Evolutionary conservation across 1,139 yeast species (phyloP).

Genomic region (Lodderomyces oxycetoniae): DNA sequence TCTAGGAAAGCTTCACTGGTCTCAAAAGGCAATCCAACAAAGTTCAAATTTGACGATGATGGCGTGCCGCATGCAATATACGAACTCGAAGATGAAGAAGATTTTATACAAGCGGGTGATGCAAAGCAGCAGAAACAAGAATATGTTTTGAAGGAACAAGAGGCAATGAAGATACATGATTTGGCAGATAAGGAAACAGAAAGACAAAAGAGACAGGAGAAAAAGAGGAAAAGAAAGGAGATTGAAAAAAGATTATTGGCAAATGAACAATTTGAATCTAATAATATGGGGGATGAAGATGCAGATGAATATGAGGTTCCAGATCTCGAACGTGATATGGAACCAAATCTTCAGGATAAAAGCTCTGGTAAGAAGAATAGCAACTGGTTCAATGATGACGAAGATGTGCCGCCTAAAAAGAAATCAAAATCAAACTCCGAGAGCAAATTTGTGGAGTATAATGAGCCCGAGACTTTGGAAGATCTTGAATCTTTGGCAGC

Average conservation of each 20-base stretch:
- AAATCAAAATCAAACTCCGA: conserved; percentile 20
- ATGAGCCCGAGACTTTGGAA: conserved; percentile 85
- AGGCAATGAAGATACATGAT: conserved; percentile 68
- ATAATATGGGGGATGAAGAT: conserved; percentile 21
- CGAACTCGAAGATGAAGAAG: conserved; percentile 87
- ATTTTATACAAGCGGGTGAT: conserved; percentile 73
- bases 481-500: conserved; percentile 90
- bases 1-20: conserved; percentile 78
- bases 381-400: conserved; percentile 47
- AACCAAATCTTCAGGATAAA: conserved; percentile 28
- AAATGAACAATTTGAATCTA: conserved; percentile 31
- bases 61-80: conserved; percentile 88
- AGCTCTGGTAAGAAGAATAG: conserved; percentile 39
- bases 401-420: conserved; percentile 21
- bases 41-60: conserved; percentile 86
- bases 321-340: conserved; percentile 50
- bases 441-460: conserved; percentile 58
- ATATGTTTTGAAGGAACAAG: conserved; percentile 63
- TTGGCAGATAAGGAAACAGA: conserved; percentile 74
- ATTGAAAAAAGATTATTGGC: conserved; percentile 51
- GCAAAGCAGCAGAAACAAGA: conserved; percentile 63
- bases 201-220: conserved; percentile 77
- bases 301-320: conserved; percentile 24
- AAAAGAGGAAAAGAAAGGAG: conserved; percentile 86
- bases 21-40: conserved; percentile 65